These are phyloP conservation scores for Calamus simplicifolius DNA, from an alignment of 176 grass and related monocot genomes.

Conservation along the genomic window DNA sequence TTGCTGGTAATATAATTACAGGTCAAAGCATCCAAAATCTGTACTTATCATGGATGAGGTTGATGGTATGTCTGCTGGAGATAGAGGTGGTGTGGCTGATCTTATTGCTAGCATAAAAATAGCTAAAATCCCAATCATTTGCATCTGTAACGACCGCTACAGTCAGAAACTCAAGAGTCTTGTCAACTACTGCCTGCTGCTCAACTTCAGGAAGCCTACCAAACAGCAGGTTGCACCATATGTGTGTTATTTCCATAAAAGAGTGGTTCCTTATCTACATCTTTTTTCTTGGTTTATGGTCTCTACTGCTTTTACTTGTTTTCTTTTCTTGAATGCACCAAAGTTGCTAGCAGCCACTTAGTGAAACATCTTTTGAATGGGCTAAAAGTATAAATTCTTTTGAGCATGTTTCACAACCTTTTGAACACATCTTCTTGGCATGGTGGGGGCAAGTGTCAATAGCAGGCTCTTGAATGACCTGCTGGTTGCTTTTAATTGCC, in stretches of 20 bases:
- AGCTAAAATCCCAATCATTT: slow-evolving; percentile 94
- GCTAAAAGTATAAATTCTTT: too few relatives aligned
- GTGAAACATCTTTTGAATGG: too few relatives aligned
- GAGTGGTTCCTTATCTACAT: not conserved
- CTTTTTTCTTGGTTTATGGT: too few relatives aligned
- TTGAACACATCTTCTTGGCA: too few relatives aligned
- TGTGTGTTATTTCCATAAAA: slow-evolving; percentile 1
- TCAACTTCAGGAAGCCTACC: slow-evolving; percentile 95
- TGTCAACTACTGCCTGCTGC: slow-evolving; percentile 78
- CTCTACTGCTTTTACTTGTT: too few relatives aligned
- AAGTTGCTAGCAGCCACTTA: too few relatives aligned
- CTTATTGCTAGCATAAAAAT: slow-evolving; percentile 99
- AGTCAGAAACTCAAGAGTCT: slow-evolving; percentile 99
- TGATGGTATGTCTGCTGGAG: slow-evolving; percentile 99
- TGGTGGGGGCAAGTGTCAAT: too few relatives aligned
- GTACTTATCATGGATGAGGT: slow-evolving; percentile 98
- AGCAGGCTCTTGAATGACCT: too few relatives aligned
- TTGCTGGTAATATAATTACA: slow-evolving; percentile 27
- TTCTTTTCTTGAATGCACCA: too few relatives aligned
- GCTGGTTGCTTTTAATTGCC: too few relatives aligned
- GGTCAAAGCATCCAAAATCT: slow-evolving; percentile 64
- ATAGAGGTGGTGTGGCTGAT: slow-evolving; percentile 98
- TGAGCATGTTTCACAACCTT: too few relatives aligned
- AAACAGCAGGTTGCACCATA: slow-evolving; percentile 79
- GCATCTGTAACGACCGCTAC: slow-evolving; percentile 97